Evolutionary conservation across 2,329 filamentous ascomycete species (phyloP).

Genomic region (Phialocephala subalpina): DNA sequence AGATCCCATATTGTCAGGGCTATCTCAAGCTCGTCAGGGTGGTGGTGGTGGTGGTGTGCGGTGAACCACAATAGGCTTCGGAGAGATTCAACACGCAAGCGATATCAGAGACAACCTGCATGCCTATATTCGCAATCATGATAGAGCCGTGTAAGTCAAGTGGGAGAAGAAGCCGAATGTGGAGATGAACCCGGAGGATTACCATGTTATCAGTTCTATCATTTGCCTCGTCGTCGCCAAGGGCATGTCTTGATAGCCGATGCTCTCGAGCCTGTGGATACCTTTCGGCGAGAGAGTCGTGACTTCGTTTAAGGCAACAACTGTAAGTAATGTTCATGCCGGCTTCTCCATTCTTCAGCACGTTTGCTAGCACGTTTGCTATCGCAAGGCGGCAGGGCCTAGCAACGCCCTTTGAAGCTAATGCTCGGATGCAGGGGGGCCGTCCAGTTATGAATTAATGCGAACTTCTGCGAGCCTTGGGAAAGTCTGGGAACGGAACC

Average conservation of each 20-base stretch:
- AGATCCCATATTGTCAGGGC: neutral
- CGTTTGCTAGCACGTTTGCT: no score
- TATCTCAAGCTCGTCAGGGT: neutral
- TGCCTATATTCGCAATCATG: neutral
- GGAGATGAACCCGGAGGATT: constrained; percentile 24
- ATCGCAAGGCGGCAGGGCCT: no score
- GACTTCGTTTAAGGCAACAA: neutral
- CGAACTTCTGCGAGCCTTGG: neutral
- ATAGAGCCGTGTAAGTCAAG: neutral
- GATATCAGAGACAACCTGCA: constrained; percentile 6
- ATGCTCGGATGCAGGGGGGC: neutral
- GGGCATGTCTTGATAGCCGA: neutral
- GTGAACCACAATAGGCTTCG: neutral
- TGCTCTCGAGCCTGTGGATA: no score
- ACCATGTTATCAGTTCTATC: constrained; percentile 24
- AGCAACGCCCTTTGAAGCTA: neutral
- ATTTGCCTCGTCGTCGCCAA: constrained; percentile 1
- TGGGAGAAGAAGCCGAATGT: constrained; percentile 4
- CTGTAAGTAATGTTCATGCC: neutral
- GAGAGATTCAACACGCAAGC: constrained; percentile 5
- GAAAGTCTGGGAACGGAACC: neutral
- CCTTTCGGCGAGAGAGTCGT: neutral
- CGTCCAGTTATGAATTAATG: neutral
- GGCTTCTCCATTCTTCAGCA: no score
- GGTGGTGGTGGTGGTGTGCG: neutral